Evolutionary conservation across 306 rosid species (phyloP).

Genomic region (Coriaria nepalensis): DNA sequence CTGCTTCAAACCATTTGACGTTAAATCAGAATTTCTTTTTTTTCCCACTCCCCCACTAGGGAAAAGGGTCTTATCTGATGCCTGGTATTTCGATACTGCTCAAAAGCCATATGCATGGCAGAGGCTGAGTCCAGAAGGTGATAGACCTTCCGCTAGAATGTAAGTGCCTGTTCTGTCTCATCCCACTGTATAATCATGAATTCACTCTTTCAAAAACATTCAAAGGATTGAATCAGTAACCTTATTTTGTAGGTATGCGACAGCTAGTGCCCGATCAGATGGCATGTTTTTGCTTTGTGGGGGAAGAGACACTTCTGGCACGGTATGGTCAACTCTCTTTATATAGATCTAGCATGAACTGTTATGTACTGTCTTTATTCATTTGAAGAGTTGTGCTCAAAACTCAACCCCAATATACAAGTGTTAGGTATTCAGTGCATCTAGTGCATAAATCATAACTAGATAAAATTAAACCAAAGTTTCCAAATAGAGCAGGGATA

Average conservation of each 20-base stretch:
- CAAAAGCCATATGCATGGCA: constrained; percentile 95
- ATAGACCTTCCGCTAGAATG: constrained; percentile 98
- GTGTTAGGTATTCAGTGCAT: no score
- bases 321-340: constrained; percentile 41
- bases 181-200: constrained; percentile 4
- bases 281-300: constrained; percentile 99
- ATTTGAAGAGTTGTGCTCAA: no score
- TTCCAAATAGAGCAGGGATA: no score
- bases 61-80: constrained; percentile 80
- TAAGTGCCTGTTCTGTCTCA: constrained; percentile 32
- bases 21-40: not conserved
- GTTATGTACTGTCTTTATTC: no score
- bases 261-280: constrained; percentile 98
- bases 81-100: constrained; percentile 96
- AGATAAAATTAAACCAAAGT: no score
- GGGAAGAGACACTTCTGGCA: constrained; percentile 90
- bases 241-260: constrained; percentile 78
- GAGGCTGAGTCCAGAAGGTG: constrained; percentile 89
- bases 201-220: constrained; percentile 5
- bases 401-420: no score
- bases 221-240: constrained; percentile 10
- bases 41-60: no score
- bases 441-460: no score
- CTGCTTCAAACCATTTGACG: constrained; percentile 13
- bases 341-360: not conserved